Conservation (phyloP, 305 asterid species). For the Fraxinus velutina region DNA sequence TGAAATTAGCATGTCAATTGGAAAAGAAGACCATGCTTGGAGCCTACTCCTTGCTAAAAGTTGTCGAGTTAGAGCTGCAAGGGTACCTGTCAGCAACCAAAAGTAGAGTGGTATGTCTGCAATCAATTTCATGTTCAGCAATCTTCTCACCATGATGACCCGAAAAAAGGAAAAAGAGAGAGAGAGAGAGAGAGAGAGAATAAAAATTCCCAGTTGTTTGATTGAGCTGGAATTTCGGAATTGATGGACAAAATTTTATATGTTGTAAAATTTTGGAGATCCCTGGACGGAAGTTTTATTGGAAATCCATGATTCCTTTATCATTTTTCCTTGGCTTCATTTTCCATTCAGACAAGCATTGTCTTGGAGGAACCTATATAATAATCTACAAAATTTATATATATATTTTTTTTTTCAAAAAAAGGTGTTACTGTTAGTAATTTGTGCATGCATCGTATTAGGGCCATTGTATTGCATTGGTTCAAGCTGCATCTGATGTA, state of each 20-base stretch:
- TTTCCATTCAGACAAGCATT: background rate
- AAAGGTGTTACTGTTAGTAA: slow-evolving; percentile 7
- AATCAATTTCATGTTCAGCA: slow-evolving; percentile 6
- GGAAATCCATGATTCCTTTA: background rate
- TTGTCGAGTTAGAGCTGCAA: slow-evolving; percentile 80
- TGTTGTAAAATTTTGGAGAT: background rate
- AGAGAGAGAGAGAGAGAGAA: background rate
- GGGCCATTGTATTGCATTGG: slow-evolving; percentile 79
- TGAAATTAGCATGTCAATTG: slow-evolving; percentile 86
- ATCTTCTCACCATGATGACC: background rate
- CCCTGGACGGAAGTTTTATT: background rate
- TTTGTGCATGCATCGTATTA: slow-evolving; percentile 23
- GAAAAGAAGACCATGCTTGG: slow-evolving; percentile 97
- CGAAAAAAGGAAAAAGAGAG: background rate
- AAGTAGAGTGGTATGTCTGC: slow-evolving; percentile 76
- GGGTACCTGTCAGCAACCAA: slow-evolving; percentile 82
- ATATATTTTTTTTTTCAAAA: background rate
- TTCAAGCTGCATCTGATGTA: slow-evolving; percentile 81
- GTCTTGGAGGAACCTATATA: background rate
- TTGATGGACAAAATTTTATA: background rate
- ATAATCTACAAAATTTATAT: background rate
- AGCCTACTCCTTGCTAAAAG: slow-evolving; percentile 87
- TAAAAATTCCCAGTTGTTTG: background rate
- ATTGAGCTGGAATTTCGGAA: background rate
- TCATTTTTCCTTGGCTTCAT: background rate